Evolutionary conservation across 345 rosid species (phyloP).

Genomic region (Firmiana major): DNA sequence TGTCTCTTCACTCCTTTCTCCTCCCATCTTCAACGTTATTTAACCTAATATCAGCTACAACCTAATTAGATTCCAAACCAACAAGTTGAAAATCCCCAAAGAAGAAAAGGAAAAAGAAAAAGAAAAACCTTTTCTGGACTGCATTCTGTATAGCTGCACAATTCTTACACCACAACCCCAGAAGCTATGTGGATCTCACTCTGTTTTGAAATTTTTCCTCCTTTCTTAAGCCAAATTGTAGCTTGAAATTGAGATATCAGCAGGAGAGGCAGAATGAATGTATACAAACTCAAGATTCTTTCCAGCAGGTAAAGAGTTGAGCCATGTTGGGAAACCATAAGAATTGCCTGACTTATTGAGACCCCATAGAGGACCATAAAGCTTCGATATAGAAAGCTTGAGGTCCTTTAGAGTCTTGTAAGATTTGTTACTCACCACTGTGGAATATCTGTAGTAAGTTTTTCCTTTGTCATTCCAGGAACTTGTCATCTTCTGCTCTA

Average conservation of each 20-base stretch:
- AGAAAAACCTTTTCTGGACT: constrained; percentile 33
- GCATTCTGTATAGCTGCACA: constrained; percentile 52
- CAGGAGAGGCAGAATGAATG: constrained; percentile 72
- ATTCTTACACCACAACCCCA: constrained; percentile 38
- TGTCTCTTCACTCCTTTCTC: constrained; percentile 84
- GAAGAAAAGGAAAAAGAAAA: constrained; percentile 23
- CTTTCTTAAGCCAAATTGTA: constrained; percentile 60
- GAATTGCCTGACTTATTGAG: constrained; percentile 49
- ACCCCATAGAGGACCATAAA: constrained; percentile 97
- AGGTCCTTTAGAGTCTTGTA: constrained; percentile 55
- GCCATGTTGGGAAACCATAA: constrained; percentile 75
- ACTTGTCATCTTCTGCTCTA: constrained; percentile 67
- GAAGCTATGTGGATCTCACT: constrained; percentile 22
- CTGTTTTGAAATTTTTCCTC: constrained; percentile 9
- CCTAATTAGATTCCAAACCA: constrained; percentile 30
- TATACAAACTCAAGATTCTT: constrained; percentile 85
- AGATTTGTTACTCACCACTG: constrained; percentile 72
- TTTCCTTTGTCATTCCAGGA: constrained; percentile 74
- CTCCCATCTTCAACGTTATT: constrained; percentile 39
- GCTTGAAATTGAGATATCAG: constrained; percentile 63
- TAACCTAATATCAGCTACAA: constrained; percentile 31
- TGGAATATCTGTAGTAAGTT: constrained; percentile 80
- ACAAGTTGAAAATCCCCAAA: constrained; percentile 28
- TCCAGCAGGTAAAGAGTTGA: constrained; percentile 58
- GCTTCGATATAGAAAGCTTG: constrained; percentile 66